Base-by-base conservation (phyloP, 768 basidiomycete genomes). In the Auriscalpium vulgare region DNA sequence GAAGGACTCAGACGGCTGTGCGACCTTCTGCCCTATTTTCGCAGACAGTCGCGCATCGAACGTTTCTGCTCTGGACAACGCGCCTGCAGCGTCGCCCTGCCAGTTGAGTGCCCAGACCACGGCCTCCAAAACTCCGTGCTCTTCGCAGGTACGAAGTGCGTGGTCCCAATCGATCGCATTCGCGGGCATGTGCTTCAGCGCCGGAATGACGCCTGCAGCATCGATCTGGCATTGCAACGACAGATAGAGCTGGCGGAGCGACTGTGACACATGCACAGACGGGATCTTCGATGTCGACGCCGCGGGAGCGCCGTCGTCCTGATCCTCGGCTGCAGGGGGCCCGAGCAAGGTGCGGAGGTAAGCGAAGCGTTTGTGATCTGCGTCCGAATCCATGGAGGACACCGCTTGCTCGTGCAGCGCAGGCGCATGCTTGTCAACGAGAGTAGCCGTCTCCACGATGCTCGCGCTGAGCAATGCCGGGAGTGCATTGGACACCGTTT, bases 281-380 rank as follows among this genome's bases (percentile, higher is more conserved):
- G 78, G 73, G 0, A 62, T 61, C 8, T 52, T 38, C 49, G 63
- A 56, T 11, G 61, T 65, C 10, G 59, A 61, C 40, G 66, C 62
- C 11, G 56, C 49, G 5, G 60, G 56, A 45, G 68, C 65, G 35
- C 78, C 77, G 35, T 71, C 72, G 8, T 83, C 78, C 16, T 78
- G 74, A 2, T 55, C 29, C 58, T 59, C 47, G 68, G 68, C 16
- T 72, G 72, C 9, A 81, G 82, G 16, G 6, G 56, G 59, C 1
- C 84, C 78, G 14, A 95, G 73, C 8, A 99, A 76, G 62, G 78
- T 79, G 11, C 79, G 80, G 8, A 98, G 81, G 69, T 99, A 99
- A 8, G 79, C 72, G 60, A 88, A 87, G 55, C 84, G 84, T 49
- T 78, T 75, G 46, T 72, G 74, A 40, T 83, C 78, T 7, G 70